Percentiles rank a stretch among this genome's conserved stretches.
Evolutionary conservation across 208 protist genomes (phyloP).

Genomic region (Naegleria gruberi): DNA sequence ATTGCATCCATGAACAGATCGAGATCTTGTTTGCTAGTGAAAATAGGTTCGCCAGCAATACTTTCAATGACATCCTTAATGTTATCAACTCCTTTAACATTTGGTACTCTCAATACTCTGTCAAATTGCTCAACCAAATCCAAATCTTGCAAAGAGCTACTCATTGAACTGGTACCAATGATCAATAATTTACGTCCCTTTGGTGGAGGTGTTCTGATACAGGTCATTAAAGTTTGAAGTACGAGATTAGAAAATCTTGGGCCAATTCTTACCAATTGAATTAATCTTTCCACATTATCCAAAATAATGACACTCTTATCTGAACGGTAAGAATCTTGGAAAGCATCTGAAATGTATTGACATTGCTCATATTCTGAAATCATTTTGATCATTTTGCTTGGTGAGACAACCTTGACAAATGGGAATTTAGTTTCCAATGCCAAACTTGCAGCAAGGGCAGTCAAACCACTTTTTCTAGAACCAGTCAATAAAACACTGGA

Average conservation of each 20-base stretch:
- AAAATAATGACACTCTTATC: conserved; percentile 87
- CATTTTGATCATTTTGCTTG: conserved; percentile 79
- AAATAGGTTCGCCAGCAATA: not conserved
- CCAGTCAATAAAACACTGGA: conserved; percentile 86
- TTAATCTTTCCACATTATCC: conserved; percentile 92
- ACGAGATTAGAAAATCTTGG: conserved; percentile 95
- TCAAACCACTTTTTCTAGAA: conserved; percentile 79
- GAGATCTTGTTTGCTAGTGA: not conserved
- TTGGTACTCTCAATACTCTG: not conserved
- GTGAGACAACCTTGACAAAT: conserved; percentile 91
- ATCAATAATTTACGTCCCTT: conserved; percentile 83
- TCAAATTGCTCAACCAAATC: conserved; percentile 80
- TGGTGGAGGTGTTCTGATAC: conserved; percentile 82
- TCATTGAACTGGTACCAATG: conserved; percentile 79
- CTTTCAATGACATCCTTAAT: not conserved
- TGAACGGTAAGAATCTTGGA: conserved; percentile 97
- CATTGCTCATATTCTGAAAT: conserved; percentile 49
- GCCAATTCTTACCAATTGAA: conserved; percentile 91
- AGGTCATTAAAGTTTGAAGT: conserved; percentile 89
- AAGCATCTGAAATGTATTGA: conserved; percentile 86
- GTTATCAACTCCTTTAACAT: not conserved
- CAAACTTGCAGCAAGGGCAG: conserved; percentile 82
- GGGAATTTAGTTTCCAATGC: conserved; percentile 77
- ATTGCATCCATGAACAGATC: not conserved
- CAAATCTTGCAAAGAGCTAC: conserved; percentile 72